Evolutionary conservation across 2,329 filamentous ascomycete genomes (phyloP).

Genomic region (Cucurbitaria berberidis): DNA sequence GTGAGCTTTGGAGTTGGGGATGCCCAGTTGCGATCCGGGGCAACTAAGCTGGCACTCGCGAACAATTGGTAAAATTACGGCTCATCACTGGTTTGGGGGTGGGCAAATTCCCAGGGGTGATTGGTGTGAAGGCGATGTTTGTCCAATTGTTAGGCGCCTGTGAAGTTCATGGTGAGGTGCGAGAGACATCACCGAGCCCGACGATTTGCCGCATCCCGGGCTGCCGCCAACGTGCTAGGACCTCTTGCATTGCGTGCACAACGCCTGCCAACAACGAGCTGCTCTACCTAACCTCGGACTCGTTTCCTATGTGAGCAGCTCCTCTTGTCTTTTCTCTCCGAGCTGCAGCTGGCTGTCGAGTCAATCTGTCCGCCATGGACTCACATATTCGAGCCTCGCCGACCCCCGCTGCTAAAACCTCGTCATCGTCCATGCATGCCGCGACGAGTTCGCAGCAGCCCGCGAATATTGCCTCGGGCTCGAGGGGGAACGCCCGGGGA

Average conservation of each 20-base stretch:
- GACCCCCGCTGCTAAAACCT: slow-evolving; percentile 42
- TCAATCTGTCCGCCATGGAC: slow-evolving; percentile 36
- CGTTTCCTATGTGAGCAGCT: slow-evolving; percentile 27
- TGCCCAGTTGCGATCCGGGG: background rate
- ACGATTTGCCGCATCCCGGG: background rate
- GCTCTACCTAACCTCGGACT: slow-evolving; percentile 17
- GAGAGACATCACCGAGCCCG: background rate
- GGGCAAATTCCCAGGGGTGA: background rate
- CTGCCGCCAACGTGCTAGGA: slow-evolving; percentile 4
- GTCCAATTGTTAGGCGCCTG: background rate
- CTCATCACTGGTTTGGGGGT: background rate
- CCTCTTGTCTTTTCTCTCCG: slow-evolving; percentile 14
- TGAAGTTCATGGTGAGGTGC: slow-evolving; percentile 2
- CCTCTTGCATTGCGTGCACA: slow-evolving; percentile 19
- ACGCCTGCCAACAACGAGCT: slow-evolving; percentile 24
- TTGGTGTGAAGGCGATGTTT: background rate
- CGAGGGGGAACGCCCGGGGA: slow-evolving; percentile 33
- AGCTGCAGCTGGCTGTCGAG: slow-evolving; percentile 20
- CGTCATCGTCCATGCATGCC: slow-evolving; percentile 32
- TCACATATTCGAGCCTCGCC: slow-evolving; percentile 31
- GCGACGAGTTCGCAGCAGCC: slow-evolving; percentile 28
- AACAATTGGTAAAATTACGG: background rate
- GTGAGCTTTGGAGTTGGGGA: background rate
- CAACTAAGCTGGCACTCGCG: too few species aligned
- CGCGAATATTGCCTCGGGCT: slow-evolving; percentile 27